phyloP scores from a whole-genome alignment of 2,329 filamentous ascomycete genomes.

The Elsinoe batatas region DNA sequence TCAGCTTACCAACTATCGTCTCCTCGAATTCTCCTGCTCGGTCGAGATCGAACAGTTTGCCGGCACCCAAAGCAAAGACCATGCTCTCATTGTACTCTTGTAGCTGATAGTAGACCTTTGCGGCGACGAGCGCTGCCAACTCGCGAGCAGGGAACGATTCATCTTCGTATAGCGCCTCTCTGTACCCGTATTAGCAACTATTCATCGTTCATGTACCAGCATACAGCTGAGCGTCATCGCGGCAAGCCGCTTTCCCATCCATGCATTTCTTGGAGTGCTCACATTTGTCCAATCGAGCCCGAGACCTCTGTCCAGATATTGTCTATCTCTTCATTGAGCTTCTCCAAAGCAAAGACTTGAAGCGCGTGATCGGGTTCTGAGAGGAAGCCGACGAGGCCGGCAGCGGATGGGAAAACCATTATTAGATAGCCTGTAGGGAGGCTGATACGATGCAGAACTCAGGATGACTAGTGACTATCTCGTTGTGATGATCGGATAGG shows the following conservation, averaged over 20 bases:
- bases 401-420: slow-evolving; percentile 89
- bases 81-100: slow-evolving; percentile 99
- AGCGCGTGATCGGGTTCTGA: slow-evolving; percentile 90
- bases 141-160: slow-evolving; percentile 87
- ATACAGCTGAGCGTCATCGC: not conserved
- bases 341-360: slow-evolving; percentile 88
- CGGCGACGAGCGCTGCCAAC: slow-evolving; percentile 84
- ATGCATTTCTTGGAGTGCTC: slow-evolving; percentile 30
- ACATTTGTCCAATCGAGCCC: slow-evolving; percentile 88
- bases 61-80: slow-evolving; percentile 90
- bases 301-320: slow-evolving; percentile 97
- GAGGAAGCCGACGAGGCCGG: slow-evolving; percentile 88
- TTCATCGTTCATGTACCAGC: not conserved
- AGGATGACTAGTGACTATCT: not conserved
- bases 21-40: slow-evolving; percentile 91
- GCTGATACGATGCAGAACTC: not conserved
- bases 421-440: slow-evolving; percentile 39
- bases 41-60: slow-evolving; percentile 89
- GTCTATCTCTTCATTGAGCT: slow-evolving; percentile 92
- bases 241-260: not conserved
- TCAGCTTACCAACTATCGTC: slow-evolving; percentile 71
- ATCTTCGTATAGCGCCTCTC: slow-evolving; percentile 96
- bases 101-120: slow-evolving; percentile 98
- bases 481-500: not conserved
- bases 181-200: slow-evolving; percentile 30